phyloP scores from a whole-genome alignment of 2,329 filamentous ascomycete genomes.

The Tolypocladium album region DNA sequence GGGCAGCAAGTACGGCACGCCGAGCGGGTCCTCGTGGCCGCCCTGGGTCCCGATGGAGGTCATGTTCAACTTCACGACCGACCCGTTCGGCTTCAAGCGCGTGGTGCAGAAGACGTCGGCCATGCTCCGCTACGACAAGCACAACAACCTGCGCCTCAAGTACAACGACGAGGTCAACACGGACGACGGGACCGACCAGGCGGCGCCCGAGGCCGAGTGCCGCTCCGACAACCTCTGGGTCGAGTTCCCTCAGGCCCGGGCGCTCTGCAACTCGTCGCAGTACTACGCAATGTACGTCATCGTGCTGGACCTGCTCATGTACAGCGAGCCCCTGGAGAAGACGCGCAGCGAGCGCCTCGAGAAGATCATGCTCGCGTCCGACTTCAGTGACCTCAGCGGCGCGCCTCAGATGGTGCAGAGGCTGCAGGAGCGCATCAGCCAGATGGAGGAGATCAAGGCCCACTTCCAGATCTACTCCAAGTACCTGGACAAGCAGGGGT shows the following conservation, averaged over 20 bases:
- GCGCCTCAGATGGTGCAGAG: constrained; percentile 87
- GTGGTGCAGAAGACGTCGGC: constrained; percentile 96
- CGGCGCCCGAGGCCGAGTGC: constrained; percentile 52
- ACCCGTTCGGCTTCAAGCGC: constrained; percentile 95
- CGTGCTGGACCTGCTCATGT: constrained; percentile 87
- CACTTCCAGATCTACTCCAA: constrained; percentile 91
- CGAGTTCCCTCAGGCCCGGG: constrained; percentile 86
- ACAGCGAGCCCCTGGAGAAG: constrained; percentile 93
- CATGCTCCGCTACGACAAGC: constrained; percentile 91
- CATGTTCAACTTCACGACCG: constrained; percentile 91
- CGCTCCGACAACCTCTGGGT: constrained; percentile 96
- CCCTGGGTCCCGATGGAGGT: constrained; percentile 98
- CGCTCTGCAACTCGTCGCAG: constrained; percentile 93
- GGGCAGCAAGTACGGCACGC: constrained; percentile 82
- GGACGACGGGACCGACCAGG: constrained; percentile 38
- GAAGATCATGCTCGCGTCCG: constrained; percentile 97
- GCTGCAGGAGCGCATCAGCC: constrained; percentile 83
- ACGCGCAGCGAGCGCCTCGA: constrained; percentile 90
- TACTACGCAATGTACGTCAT: constrained; percentile 99
- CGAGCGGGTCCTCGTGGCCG: constrained; percentile 80
- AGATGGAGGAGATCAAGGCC: constrained; percentile 91
- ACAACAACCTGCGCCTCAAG: constrained; percentile 92
- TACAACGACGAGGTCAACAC: constrained; percentile 88
- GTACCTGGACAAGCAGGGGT: constrained; percentile 77
- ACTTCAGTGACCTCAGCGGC: constrained; percentile 93